Evolutionary conservation across 805 yeast species (phyloP), one percentile per base, ranked within the genome.

Genomic region (Suhomyces faveliae): DNA sequence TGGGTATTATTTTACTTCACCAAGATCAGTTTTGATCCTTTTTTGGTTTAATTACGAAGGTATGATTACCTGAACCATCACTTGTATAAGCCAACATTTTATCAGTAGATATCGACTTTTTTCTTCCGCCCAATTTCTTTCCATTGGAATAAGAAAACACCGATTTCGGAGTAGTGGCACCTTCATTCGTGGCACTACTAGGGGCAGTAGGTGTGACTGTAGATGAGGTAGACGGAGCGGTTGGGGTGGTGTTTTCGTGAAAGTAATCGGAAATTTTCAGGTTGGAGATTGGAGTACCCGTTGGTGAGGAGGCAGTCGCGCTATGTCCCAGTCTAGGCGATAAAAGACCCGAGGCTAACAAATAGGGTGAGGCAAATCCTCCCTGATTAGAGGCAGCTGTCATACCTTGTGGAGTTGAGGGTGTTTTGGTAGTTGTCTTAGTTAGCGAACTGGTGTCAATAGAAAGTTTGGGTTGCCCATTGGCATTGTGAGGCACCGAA

Each of bases 361-460:
- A 68, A 54, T 83, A 85, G 2, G 90, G 89, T 5, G 89, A 83
- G 0, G 84, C 77, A 60, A 85, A 79, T 0, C 89, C 89, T 30
- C 63, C 60, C 40, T 57, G 58, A 21, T 39, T 45, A 7, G 54
- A 35, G 15, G 37, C 37, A 17, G 20, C 15, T 22, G 51, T 43
- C 5, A 62, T 57, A 47, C 30, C 57, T 27, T 69, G 74, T 1
- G 76, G 72, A 0, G 78, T 70, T 17, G 66, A 57, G 1, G 79
- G 77, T 3, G 73, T 65, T 22, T 61, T 38, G 17, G 52, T 47
- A 24, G 47, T 50, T 10, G 33, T 64, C 47, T 52, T 57, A 19
- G 53, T 53, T 25, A 46, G 51, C n/a, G 52, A 49, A 3, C 55
- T 58, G 7, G 75, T 68, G 52, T 70, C 75, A 46, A 70, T 55